A percentile compares a stretch with the other conserved stretches of the same genome.
These are phyloP conservation scores for Deinandra increscens DNA, from an alignment of 129 eudicot genomes.

Conservation along the genomic window DNA sequence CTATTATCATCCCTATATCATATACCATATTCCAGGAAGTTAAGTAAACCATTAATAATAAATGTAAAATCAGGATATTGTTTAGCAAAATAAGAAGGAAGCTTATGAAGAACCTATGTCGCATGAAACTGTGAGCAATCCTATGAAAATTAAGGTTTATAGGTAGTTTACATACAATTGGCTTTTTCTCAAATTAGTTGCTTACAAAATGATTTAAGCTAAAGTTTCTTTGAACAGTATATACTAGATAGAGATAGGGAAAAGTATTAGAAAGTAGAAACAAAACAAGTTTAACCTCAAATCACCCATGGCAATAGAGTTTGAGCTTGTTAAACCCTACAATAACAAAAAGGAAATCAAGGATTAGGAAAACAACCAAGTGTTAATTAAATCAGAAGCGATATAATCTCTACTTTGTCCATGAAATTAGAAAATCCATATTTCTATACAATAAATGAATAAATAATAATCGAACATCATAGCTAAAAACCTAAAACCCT, in stretches of 20 bases:
- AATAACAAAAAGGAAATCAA: conserved; percentile 7
- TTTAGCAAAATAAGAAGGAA: neutral
- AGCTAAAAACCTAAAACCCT: conserved; percentile 31
- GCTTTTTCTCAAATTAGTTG: neutral
- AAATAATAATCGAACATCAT: neutral
- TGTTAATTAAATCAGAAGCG: neutral
- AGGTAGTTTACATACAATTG: conserved; percentile 4
- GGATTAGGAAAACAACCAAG: conserved; percentile 11
- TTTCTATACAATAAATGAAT: neutral
- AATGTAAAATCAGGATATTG: neutral
- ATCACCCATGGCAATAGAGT: conserved; percentile 37
- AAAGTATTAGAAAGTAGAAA: neutral
- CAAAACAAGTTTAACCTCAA: conserved; percentile 32
- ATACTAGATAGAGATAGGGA: neutral
- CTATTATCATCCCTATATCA: conserved; percentile 71
- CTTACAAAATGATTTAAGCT: neutral
- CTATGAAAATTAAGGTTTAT: neutral
- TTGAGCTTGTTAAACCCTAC: conserved; percentile 38
- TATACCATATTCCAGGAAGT: neutral
- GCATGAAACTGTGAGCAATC: neutral
- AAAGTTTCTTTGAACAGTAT: neutral
- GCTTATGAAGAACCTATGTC: neutral
- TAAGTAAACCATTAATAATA: neutral
- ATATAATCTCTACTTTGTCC: neutral
- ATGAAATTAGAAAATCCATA: neutral